Evolutionary conservation across 2,329 filamentous ascomycete genomes (phyloP), one percentile per base, ranked within the genome.

Genomic region (Venturia pyrina): DNA sequence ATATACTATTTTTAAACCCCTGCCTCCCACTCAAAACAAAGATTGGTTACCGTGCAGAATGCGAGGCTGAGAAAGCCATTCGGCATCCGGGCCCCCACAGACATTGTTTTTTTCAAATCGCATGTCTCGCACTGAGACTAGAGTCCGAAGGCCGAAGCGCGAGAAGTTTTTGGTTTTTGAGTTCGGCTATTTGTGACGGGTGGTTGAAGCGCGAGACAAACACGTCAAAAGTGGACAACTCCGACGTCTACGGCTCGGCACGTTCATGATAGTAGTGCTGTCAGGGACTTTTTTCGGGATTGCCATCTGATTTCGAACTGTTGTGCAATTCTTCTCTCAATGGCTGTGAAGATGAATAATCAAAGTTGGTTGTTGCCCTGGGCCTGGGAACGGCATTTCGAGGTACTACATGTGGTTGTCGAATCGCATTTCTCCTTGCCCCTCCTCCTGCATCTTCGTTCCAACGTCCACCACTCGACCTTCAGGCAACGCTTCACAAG

Each of bases 401-500:
- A 57, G 17, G 24, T 57, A 13, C 50, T 28, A 28, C 28, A 28
- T 28, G 28, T 28, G 28, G 28, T 2, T 28, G 28, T 28, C 28
- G 28, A 28, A 28, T 21, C 21, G 46, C 7, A 8, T 21, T 50
- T 50, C 46, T 17, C 53, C 53, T 13, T 59, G 53, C 19, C 50
- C 53, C 28, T 37, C 53, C 17, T 59, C 37, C 28, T 57, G 53
- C 28, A 59, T 59, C 32, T 37, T 37, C 53, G 50, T 34, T 13
- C 19, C 50, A 56, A 48, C 46, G 8, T 21, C 46, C 46, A 48
- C 11, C 8, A 2, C 19, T 43, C 15, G n/a, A 32, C 24, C 28
- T 56, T 56, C 50, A 56, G 24, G 28, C 53, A 59, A 59, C 15
- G 53, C 53, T 37, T 59, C 53, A 59, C 53, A 37, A 59, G 28